Percentiles rank a stretch among this genome's conserved stretches.
Conservation (phyloP, 2,329 filamentous ascomycete genomes). For the Talaromyces funiculosus region DNA sequence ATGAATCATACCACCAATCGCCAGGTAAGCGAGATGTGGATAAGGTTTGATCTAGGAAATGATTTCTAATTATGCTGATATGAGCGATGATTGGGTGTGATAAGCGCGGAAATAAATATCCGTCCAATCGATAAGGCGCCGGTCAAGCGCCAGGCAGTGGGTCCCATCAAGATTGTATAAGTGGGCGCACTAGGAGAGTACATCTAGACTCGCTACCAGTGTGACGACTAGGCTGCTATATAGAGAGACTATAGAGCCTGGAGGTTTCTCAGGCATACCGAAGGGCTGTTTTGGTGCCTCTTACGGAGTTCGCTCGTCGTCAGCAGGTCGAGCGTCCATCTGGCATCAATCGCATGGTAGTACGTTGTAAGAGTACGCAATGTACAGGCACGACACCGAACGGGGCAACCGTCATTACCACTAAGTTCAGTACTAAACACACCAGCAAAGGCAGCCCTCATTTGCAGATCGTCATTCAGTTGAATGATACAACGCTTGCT, state of each 20-base stretch:
- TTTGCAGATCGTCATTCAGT: no score
- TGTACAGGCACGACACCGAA: background rate
- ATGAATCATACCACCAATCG: no score
- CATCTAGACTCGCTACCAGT: background rate
- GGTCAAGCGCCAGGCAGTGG: conserved; percentile 1
- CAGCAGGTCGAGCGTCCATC: background rate
- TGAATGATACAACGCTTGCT: background rate
- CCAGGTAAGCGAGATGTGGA: background rate
- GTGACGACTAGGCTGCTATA: background rate
- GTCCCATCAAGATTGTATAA: background rate
- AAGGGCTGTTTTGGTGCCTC: background rate
- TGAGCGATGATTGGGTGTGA: background rate
- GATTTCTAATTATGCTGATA: background rate
- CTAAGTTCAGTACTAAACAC: background rate
- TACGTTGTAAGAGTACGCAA: background rate
- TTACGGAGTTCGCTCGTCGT: background rate
- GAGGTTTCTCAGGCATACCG: no score
- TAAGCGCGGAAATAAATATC: conserved; percentile 3
- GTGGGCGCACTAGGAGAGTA: background rate
- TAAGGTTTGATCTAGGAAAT: background rate
- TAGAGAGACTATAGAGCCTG: no score
- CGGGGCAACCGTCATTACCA: background rate
- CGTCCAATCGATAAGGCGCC: background rate
- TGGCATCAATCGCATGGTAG: background rate
- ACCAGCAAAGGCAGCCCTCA: background rate